Conservation (phyloP, 148 eudicot genomes). For the Spergularia bocconei region DNA sequence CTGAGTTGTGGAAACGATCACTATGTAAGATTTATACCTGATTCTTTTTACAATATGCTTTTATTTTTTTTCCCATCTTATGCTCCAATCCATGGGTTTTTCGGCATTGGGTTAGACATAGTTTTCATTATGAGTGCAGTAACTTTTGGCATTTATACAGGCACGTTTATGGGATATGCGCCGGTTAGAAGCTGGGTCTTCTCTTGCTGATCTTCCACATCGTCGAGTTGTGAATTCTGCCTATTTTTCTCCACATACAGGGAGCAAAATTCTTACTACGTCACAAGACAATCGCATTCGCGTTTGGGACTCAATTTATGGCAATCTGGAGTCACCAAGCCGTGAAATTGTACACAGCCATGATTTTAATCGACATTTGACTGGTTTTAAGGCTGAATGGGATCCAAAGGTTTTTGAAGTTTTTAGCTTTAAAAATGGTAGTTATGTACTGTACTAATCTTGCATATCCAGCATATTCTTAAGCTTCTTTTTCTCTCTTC, state of each 20-base stretch:
- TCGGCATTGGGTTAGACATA: background rate
- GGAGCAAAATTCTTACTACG: slow-evolving; percentile 91
- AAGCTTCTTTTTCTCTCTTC: background rate
- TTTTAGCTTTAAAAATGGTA: background rate
- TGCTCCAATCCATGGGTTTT: background rate
- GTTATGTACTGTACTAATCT: background rate
- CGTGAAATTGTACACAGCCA: slow-evolving; percentile 98
- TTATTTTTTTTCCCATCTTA: background rate
- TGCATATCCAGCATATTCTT: background rate
- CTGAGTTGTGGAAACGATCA: slow-evolving; percentile 97
- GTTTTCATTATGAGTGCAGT: background rate
- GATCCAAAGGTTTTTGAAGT: slow-evolving; percentile 74
- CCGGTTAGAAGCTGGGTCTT: slow-evolving; percentile 61
- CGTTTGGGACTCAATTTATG: slow-evolving; percentile 86
- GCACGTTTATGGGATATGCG: slow-evolving; percentile 98
- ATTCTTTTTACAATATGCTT: background rate
- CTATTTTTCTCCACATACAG: slow-evolving; percentile 85
- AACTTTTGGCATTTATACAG: slow-evolving; percentile 32
- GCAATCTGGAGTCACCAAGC: slow-evolving; percentile 80
- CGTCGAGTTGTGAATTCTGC: slow-evolving; percentile 95
- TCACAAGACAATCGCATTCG: slow-evolving; percentile 88
- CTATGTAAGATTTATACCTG: slow-evolving; percentile 57
- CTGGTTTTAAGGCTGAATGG: slow-evolving; percentile 96
- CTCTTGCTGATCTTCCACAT: slow-evolving; percentile 63
- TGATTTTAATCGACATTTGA: slow-evolving; percentile 89